A percentile compares a stretch with the other conserved stretches of the same genome.
These are phyloP conservation scores for Pseudocercospora macadamiae DNA, from an alignment of 2,329 filamentous ascomycete species.

Conservation along the genomic window DNA sequence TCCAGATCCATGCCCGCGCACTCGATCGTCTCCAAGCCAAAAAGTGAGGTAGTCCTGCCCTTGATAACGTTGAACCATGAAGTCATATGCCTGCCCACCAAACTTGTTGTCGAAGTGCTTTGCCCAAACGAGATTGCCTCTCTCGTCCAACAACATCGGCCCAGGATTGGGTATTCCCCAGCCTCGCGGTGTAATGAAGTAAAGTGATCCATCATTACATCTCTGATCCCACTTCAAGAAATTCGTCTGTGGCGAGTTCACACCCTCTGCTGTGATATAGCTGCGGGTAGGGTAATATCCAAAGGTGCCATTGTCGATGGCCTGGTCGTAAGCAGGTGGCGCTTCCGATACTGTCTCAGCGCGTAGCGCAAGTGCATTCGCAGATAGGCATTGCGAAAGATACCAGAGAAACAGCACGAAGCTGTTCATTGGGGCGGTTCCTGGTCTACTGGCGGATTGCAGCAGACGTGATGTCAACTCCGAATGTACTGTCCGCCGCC, in stretches of 20 bases:
- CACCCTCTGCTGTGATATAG: conserved; percentile 29
- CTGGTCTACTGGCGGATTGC: neutral
- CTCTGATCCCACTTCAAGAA: conserved; percentile 32
- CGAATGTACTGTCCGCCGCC: neutral
- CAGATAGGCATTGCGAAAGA: conserved; percentile 27
- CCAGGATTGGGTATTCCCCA: conserved; percentile 35
- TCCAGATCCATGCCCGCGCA: conserved; percentile 40
- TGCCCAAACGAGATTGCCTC: conserved; percentile 37
- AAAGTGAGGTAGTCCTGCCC: conserved; percentile 44
- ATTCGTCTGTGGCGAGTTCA: conserved; percentile 33
- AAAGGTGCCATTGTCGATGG: conserved; percentile 34
- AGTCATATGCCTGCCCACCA: conserved; percentile 40
- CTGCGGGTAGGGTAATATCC: conserved; percentile 33
- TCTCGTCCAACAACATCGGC: conserved; percentile 38
- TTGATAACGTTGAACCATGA: conserved; percentile 41
- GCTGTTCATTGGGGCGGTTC: conserved; percentile 26
- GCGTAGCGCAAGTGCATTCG: conserved; percentile 10
- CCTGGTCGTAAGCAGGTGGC: conserved; percentile 28
- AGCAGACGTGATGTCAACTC: neutral
- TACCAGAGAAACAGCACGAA: conserved; percentile 29
- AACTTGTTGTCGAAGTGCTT: conserved; percentile 38
- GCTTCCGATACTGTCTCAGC: neutral
- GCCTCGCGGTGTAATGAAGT: conserved; percentile 39
- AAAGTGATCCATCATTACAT: conserved; percentile 34
- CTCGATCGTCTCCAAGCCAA: conserved; percentile 42